Evolutionary conservation across 768 basidiomycete genomes (phyloP).

Genomic region (Clathrus columnatus): DNA sequence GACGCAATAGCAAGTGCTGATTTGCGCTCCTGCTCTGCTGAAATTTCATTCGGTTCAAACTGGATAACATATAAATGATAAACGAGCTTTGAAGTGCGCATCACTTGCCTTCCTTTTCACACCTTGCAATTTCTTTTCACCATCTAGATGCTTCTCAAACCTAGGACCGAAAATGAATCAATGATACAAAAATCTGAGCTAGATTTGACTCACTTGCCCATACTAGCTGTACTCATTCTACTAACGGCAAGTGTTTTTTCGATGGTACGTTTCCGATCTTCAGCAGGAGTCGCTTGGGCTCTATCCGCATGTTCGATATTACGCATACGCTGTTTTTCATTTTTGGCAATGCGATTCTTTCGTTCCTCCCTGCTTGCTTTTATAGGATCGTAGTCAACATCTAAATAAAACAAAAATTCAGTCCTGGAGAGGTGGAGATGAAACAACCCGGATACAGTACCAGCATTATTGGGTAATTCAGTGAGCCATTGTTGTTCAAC

Average conservation of each 20-base stretch:
- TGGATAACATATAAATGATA: conserved; percentile 23
- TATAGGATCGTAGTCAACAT: conserved; percentile 71
- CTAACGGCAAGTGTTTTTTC: conserved; percentile 69
- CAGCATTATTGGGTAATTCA: conserved; percentile 80
- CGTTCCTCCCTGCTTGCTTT: conserved; percentile 70
- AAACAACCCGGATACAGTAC: conserved; percentile 30
- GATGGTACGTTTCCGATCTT: conserved; percentile 58
- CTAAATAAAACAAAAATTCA: conserved; percentile 30
- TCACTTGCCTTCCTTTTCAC: conserved; percentile 84
- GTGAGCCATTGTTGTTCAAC: conserved; percentile 84
- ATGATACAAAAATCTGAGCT: neutral
- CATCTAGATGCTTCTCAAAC: conserved; percentile 85
- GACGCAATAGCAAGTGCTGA: conserved; percentile 67
- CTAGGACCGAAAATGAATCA: conserved; percentile 22
- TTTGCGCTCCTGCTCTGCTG: conserved; percentile 59
- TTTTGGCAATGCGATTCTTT: conserved; percentile 76
- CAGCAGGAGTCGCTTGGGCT: conserved; percentile 9
- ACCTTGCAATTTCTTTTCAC: conserved; percentile 82
- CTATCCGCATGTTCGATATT: conserved; percentile 58
- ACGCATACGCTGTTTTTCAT: conserved; percentile 63
- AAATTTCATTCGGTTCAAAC: conserved; percentile 79
- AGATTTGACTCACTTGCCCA: conserved; percentile 47
- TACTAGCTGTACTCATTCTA: conserved; percentile 81
- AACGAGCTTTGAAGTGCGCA: neutral
- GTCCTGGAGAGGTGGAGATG: too few relatives aligned